Conservation (phyloP, 176 grass and related monocot genomes). For the Aegilops umbellulata region DNA sequence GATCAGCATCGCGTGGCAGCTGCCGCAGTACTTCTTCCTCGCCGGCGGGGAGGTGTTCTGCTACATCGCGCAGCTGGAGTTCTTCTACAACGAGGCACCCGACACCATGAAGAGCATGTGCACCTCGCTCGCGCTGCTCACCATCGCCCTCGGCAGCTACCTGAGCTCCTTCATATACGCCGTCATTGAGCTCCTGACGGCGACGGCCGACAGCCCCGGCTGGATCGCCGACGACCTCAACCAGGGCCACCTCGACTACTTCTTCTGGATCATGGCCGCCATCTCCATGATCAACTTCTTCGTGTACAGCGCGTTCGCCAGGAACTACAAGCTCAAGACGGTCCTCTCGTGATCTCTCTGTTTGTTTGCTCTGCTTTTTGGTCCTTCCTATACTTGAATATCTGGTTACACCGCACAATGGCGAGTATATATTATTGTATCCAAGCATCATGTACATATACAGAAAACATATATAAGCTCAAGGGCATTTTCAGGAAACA, state of each 20-base stretch:
- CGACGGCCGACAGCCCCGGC: constrained; percentile 15
- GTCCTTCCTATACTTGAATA: background rate
- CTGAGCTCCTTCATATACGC: constrained; percentile 66
- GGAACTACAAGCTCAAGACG: constrained; percentile 65
- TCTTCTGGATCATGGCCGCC: constrained; percentile 52
- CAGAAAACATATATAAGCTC: too few species aligned
- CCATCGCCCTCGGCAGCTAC: constrained; percentile 68
- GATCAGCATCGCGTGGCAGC: constrained; percentile 66
- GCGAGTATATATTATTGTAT: background rate
- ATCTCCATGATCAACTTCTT: constrained; percentile 57
- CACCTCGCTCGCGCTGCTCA: constrained; percentile 63
- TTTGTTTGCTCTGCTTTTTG: background rate
- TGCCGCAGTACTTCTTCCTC: constrained; percentile 63
- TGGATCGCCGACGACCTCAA: constrained; percentile 82
- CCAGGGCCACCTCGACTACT: constrained; percentile 73
- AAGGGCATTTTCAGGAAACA: too few species aligned
- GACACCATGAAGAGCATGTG: constrained; percentile 86
- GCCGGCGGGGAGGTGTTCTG: constrained; percentile 63
- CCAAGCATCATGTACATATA: background rate
- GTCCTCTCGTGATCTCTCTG: constrained; percentile 29
- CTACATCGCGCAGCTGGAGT: constrained; percentile 73
- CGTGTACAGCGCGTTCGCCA: constrained; percentile 48
- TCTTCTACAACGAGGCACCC: constrained; percentile 78
- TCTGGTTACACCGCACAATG: background rate
- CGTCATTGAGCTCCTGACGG: constrained; percentile 35